A percentile compares a stretch with the other conserved stretches of the same genome.
Conservation (phyloP, 2,329 filamentous ascomycete species). For the Aspergillus clavatus region DNA sequence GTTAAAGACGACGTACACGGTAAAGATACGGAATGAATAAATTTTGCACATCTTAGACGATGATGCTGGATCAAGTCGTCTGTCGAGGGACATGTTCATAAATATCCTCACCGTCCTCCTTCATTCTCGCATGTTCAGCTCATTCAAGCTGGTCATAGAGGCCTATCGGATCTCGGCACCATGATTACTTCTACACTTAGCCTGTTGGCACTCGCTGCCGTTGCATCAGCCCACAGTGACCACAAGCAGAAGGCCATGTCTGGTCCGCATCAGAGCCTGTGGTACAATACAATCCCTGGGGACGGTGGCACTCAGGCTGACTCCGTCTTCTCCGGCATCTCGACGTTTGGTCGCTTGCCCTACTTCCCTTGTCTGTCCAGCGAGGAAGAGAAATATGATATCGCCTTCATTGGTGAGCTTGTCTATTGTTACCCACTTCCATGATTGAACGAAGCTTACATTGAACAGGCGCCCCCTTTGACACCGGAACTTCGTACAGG, state of each 20-base stretch:
- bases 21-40: background rate
- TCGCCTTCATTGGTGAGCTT: constrained; percentile 70
- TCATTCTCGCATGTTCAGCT: background rate
- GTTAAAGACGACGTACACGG: too few relatives aligned
- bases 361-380: constrained; percentile 73
- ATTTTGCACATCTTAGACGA: background rate
- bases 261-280: constrained; percentile 69
- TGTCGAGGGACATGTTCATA: too few relatives aligned
- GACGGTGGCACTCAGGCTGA: constrained; percentile 85
- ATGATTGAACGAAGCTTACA: background rate
- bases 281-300: constrained; percentile 78
- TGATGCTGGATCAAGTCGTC: background rate
- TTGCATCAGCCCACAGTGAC: constrained; percentile 56
- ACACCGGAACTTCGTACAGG: constrained; percentile 79
- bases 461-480: constrained; percentile 71
- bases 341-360: constrained; percentile 73
- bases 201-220: constrained; percentile 42
- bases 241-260: constrained; percentile 56
- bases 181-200: constrained; percentile 19
- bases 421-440: background rate
- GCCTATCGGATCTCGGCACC: background rate
- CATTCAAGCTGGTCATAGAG: background rate
- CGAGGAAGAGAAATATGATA: constrained; percentile 68
- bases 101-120: background rate
- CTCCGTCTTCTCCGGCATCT: constrained; percentile 83